Conservation (phyloP, 2,329 filamentous ascomycete genomes). For the Nemania serpens region DNA sequence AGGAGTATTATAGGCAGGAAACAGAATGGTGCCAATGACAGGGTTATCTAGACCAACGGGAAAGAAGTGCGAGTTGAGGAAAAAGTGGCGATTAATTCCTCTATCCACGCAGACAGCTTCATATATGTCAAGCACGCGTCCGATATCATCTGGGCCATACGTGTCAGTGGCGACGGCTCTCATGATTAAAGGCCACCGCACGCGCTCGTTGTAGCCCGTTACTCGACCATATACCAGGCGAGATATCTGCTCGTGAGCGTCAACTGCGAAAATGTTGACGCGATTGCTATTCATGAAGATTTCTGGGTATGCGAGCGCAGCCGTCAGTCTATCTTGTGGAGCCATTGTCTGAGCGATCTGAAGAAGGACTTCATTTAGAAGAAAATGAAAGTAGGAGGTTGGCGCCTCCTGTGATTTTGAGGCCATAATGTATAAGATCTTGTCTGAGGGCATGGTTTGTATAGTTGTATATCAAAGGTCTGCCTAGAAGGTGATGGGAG, state of each 20-base stretch:
- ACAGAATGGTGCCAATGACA: not conserved
- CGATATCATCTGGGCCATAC: not conserved
- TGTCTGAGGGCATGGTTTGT: too few relatives aligned
- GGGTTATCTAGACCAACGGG: too few relatives aligned
- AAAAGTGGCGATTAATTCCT: not conserved
- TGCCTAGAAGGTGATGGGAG: not conserved
- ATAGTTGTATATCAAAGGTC: not conserved
- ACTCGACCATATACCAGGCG: not conserved
- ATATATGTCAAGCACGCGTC: not conserved
- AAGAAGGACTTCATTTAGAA: not conserved
- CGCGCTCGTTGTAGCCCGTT: not conserved
- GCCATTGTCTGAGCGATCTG: not conserved
- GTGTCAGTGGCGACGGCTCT: not conserved
- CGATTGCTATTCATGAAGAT: not conserved
- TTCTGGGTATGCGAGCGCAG: not conserved
- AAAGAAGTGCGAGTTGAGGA: slow-evolving; percentile 7
- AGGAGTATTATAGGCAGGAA: not conserved
- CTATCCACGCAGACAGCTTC: not conserved
- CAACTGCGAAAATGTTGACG: not conserved
- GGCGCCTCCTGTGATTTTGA: too few relatives aligned
- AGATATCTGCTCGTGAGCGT: not conserved
- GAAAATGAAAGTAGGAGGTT: not conserved
- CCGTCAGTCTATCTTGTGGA: not conserved
- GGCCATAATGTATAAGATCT: too few relatives aligned
- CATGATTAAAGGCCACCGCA: not conserved